Base-by-base conservation (phyloP, 495 filamentous ascomycete genomes). In the Talaromyces ruber region DNA sequence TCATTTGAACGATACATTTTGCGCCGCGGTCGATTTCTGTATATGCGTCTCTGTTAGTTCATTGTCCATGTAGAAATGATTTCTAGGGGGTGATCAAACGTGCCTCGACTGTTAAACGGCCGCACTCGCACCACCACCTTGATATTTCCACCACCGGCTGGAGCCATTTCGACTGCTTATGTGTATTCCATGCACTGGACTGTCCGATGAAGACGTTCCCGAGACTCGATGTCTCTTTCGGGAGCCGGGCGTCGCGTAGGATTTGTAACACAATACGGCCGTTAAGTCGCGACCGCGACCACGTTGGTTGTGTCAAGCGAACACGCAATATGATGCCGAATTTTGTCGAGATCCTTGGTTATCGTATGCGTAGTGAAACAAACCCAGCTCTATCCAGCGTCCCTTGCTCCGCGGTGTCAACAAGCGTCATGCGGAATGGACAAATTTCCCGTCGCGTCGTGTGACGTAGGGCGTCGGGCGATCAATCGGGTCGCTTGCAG, bases 1-100 rank as follows among this genome's bases (percentile, higher is more conserved):
- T 89, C 94, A 99, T 99, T 64, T 92, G 90, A 16, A 99, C 91
- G 66, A 98, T 94, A 82, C 93, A 96, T 96, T 92, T 93, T 86
- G 94, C 88, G 59, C 84, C 83, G 69, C 95, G 84, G 63, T 96
- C 93, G 68, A 87, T 82, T 84, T 98, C 92, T 96, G 69, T 59
- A 58, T 62, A 61, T 60, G n/a, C 62, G 45, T 2, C 12, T 22
- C 7, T 50, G 65, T 66, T 61, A 70, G 63, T 64, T 34, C 64
- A 64, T 64, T 60, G 7, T 25, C 21, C 1, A n/a, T 21, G 18
- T 24, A 24, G 18, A 4, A 21, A 60, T 28, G 4, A 50, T n/a
- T 47, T 14, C 18, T 39, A 1, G 39, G 18, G 21, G 4, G 18
- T 4, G 3, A 30, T 6, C 14, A 18, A 21, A 71, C 85, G 75